Base-by-base conservation (phyloP, 345 rosid genomes). In the Eucalyptus decipiens region DNA sequence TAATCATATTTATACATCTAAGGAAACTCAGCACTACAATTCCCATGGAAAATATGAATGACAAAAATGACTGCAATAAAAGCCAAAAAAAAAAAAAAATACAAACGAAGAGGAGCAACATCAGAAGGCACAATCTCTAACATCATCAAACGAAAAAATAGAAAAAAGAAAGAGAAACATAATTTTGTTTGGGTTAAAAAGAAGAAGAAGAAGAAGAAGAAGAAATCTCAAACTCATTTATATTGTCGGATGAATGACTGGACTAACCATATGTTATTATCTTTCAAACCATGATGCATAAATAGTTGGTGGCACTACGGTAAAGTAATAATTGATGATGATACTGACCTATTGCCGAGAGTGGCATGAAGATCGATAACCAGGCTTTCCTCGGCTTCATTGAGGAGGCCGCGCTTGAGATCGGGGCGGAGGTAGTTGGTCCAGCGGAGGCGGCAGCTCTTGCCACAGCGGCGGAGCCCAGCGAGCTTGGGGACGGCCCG, bases 381-480 rank as follows among this genome's bases (percentile, higher is more conserved):
- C 83, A 95, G 88, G 37, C 95, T 93, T 76, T 96, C 98, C 88
- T 96, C 98, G 16, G 95, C 90, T 47, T 95, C 96, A 16, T 94
- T 94, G 24, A 96, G 97, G 45, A 95, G 96, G 26, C 98, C 98
- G 87, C 98, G 92, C 93, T 96, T 96, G 94, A 96, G 92, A 93
- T 96, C 98, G 17, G 98, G 98, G 34, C 98, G 95, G 80, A 96
- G 98, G 89, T 96, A 96, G 89, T 96, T 96, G 88, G 98, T 96
- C 98, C 98, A 96, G 10, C 98, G 98, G 37, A 95, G 97, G 34
- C 98, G 97, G 94, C 98, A 96, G 83, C 98, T 95, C 94, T 96
- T 96, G 50, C 98, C 98, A n/a, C 98, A 96, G 18, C 98, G 96
- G 19, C 95, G 95, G 90, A 95, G 93, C 91, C 97, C 98, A 56